phyloP scores from a whole-genome alignment of 345 rosid species.

The Kandelia obovata region DNA sequence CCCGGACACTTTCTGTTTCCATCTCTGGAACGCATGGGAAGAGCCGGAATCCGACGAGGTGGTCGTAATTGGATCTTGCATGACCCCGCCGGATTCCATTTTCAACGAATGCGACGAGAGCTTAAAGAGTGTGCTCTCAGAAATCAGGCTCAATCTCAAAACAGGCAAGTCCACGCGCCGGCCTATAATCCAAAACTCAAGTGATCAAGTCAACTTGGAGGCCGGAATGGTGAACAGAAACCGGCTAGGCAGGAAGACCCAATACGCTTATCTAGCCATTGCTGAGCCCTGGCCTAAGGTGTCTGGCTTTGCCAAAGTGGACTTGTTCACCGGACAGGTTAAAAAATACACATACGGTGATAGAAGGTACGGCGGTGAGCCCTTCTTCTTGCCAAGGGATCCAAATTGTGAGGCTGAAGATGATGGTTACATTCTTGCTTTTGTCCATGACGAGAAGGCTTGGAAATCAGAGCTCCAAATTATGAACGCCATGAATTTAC shows the following conservation, averaged over 20 bases:
- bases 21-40: conserved; percentile 95
- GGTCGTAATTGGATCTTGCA: conserved; percentile 81
- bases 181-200: conserved; percentile 38
- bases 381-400: conserved; percentile 53
- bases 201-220: conserved; percentile 64
- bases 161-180: conserved; percentile 68
- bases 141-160: conserved; percentile 60
- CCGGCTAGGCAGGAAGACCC: conserved; percentile 67
- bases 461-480: conserved; percentile 79
- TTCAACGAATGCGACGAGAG: conserved; percentile 79
- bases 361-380: conserved; percentile 69
- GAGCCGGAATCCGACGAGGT: conserved; percentile 76
- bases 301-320: conserved; percentile 78
- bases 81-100: conserved; percentile 88
- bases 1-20: conserved; percentile 88
- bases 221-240: conserved; percentile 89
- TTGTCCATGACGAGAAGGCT: conserved; percentile 71
- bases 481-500: conserved; percentile 53
- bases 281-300: conserved; percentile 96
- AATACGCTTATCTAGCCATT: conserved; percentile 61
- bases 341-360: conserved; percentile 59
- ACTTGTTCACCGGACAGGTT: conserved; percentile 53
- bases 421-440: conserved; percentile 58
- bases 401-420: conserved; percentile 42
- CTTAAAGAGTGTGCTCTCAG: conserved; percentile 65